Percentiles rank a stretch among this genome's conserved stretches.
phyloP scores from a whole-genome alignment of 495 filamentous ascomycete species.

The Daldinia grandis region DNA sequence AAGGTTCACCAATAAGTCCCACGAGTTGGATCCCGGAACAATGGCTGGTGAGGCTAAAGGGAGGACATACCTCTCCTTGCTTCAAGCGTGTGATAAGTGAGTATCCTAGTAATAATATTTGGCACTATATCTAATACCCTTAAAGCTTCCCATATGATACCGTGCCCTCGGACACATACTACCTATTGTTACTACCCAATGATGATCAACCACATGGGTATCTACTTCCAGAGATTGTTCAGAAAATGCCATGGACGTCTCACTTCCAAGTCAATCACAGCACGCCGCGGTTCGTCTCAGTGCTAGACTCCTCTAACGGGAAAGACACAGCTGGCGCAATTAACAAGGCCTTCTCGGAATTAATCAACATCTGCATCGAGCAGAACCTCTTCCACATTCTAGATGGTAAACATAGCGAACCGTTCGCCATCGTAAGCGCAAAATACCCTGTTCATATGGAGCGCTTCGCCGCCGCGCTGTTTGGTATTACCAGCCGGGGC shows the following conservation, averaged over 20 bases:
- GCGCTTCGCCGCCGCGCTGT: constrained; percentile 56
- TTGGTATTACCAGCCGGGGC: constrained; percentile 60
- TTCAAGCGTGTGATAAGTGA: constrained; percentile 30
- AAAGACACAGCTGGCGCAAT: constrained; percentile 31
- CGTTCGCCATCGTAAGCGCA: constrained; percentile 56
- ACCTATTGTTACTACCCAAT: constrained; percentile 46
- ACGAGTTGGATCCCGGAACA: neutral
- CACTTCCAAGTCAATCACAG: constrained; percentile 50
- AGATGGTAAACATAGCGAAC: constrained; percentile 55
- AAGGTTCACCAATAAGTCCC: neutral
- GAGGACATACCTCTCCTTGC: constrained; percentile 34
- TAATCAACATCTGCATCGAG: constrained; percentile 50
- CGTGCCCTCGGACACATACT: constrained; percentile 37
- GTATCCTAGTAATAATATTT: neutral
- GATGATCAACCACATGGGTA: constrained; percentile 54
- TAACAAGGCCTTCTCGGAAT: constrained; percentile 47
- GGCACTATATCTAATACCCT: constrained; percentile 8
- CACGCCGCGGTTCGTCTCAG: constrained; percentile 41
- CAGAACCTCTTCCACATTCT: constrained; percentile 50
- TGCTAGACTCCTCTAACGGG: constrained; percentile 43
- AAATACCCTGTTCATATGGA: constrained; percentile 54
- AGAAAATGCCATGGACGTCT: constrained; percentile 56
- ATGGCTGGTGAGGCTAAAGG: constrained; percentile 13
- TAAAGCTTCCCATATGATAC: constrained; percentile 43
- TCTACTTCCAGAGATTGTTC: constrained; percentile 51